Evolutionary conservation across 73 alveolate genomes (phyloP), one percentile per base, ranked within the genome.

Genomic region (Paramecium bursaria): DNA sequence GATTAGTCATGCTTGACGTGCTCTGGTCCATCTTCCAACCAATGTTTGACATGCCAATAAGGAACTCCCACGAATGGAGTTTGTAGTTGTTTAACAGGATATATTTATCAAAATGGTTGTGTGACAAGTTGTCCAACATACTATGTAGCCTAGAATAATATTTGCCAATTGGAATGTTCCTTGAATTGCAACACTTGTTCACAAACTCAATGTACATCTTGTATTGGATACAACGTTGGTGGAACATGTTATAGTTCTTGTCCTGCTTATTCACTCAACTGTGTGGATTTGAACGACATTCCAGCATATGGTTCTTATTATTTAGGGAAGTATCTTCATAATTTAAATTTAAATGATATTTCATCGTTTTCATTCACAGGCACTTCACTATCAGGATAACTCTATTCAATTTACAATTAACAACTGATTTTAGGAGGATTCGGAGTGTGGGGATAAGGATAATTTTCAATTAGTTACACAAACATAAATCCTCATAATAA

Each of bases 381-480:
- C 39, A 57, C 47, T 57, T 13, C 39, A 21, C 0, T 0, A 22
- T 26, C 74, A 2, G 2, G 3, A 21, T 51, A 19, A 22, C 23
- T 26, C 11, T 51, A 51, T 51, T 51, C 74, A 51, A 51, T 51
- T 4, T 51, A 51, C 35, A 4, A 51, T 26, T 19, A 51, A 1
- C 23, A 51, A 51, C 27, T 51, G 3, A 13, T 51, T 3, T 51
- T 51, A 22, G 74, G 74, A 0, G 74, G 74, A 1, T 21, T 2
- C 27, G 74, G 74, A 51, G 74, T 51, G 23, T 51, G 74, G 74
- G 27, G 74, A 25, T 33, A 51, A 9, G 76, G 76, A 13, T 13
- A 10, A 3, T 57, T 57, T n/a, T 17, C 51, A 29, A 1, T 11
- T 11, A 26, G 4, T 0, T 57, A 26, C 39, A n/a, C 29, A 25